Evolutionary conservation across 352 stramenopile species (phyloP), one percentile per base, ranked within the genome.

Genomic region (Phytophthora rubi): DNA sequence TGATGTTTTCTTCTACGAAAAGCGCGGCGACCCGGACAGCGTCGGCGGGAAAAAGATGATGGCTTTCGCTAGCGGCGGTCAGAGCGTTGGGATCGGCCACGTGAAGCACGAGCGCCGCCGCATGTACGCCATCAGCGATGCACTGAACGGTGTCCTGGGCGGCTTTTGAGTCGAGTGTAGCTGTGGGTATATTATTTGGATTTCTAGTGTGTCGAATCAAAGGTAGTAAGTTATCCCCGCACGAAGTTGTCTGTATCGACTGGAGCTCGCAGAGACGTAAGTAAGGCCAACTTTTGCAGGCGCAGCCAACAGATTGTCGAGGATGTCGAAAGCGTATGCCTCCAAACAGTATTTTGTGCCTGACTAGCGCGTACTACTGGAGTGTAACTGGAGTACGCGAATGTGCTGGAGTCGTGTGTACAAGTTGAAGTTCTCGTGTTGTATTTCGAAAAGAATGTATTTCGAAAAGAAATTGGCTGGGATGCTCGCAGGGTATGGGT

Each of bases 1-100:
- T 39, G 85, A 94, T 56, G 88, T 94, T 1, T 94, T 94, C 65
- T 96, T 95, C 54, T 96, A 91, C 60, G 83, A 94, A 44, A 94
- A 94, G 64, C 80, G 80, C 2, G 56, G 67, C 4, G 67, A 79
- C 4, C 33, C 45, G 2, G 56, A 86, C 32, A 42, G n/a, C n/a
- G 21, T 70, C 23, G 68, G 59, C 7, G 65, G 59, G 6, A 76
- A 68, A 15, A 77, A 77, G 39, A 69, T 82, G 45, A 76, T 83
- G 57, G 74, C 58, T 2, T 69, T 76, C 21, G 77, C 70, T 1
- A 85, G 78, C 42, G 83, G 83, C 7, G 83, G 85, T 0, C 85
- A 91, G 57, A 91, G 83, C 39, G 79, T 88, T 32, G 85, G 83
- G 3, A 93, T 91, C 35, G 85, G 83, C 16, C 82, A 85, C 16